Conservation (phyloP, 805 yeast genomes). For the Komagataella pseudopastoris region DNA sequence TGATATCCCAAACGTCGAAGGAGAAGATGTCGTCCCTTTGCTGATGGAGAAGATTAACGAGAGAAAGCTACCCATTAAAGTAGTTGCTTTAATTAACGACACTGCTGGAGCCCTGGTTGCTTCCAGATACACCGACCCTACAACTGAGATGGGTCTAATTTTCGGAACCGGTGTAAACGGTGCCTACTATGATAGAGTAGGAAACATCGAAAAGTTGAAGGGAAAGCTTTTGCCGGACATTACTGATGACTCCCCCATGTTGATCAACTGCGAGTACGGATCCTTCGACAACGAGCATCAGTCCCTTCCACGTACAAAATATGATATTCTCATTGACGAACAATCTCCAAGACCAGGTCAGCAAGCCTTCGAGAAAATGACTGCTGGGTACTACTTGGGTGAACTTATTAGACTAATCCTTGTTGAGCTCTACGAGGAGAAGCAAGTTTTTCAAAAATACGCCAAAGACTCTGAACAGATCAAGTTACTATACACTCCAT, state of each 20-base stretch:
- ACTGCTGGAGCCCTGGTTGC: constrained; percentile 97
- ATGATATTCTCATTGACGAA: constrained; percentile 68
- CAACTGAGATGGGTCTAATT: constrained; percentile 90
- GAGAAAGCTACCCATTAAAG: constrained; percentile 65
- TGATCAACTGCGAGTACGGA: constrained; percentile 98
- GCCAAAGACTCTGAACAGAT: constrained; percentile 36
- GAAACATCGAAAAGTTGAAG: constrained; percentile 71
- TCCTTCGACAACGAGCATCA: constrained; percentile 89
- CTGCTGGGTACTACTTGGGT: constrained; percentile 93
- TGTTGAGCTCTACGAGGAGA: constrained; percentile 56
- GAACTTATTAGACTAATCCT: constrained; percentile 77
- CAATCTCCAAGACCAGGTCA: constrained; percentile 96
- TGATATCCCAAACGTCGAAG: constrained; percentile 91
- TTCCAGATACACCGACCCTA: constrained; percentile 83
- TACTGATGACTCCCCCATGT: constrained; percentile 62
- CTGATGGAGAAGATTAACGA: constrained; percentile 63
- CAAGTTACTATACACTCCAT: constrained; percentile 47
- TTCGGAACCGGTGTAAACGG: constrained; percentile 99
- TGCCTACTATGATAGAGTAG: constrained; percentile 77
- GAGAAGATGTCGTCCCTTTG: constrained; percentile 88
- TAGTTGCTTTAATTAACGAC: constrained; percentile 92
- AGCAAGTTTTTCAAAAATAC: constrained; percentile 51
- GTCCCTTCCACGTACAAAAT: constrained; percentile 83
- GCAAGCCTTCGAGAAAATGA: constrained; percentile 96
- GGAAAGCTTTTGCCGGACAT: constrained; percentile 63